A percentile compares a stretch with the other conserved stretches of the same genome.
These are phyloP conservation scores for Kwoniella europaea DNA, from an alignment of 768 basidiomycete species.

Conservation along the genomic window DNA sequence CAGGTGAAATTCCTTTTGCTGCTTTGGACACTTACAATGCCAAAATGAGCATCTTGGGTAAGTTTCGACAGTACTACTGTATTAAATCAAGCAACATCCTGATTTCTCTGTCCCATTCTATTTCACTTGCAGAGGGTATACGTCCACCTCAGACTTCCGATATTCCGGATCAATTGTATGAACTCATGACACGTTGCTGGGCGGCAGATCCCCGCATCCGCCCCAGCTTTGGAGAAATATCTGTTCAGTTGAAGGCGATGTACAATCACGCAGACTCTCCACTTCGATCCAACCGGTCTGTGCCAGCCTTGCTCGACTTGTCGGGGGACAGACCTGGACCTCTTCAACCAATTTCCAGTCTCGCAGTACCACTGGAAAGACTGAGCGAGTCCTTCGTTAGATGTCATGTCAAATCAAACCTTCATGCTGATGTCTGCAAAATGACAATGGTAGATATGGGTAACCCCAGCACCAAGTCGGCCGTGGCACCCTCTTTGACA, in stretches of 20 bases:
- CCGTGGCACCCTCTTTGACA: not conserved
- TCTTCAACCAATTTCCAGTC: not conserved
- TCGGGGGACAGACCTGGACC: not conserved
- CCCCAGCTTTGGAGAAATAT: conserved; percentile 33
- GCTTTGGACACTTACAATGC: conserved; percentile 57
- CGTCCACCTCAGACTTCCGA: conserved; percentile 31
- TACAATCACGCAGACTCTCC: conserved; percentile 8
- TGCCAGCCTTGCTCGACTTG: not conserved
- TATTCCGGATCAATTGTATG: conserved; percentile 27
- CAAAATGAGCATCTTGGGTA: conserved; percentile 59
- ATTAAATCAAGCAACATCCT: too few relatives aligned
- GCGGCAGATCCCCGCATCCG: conserved; percentile 30
- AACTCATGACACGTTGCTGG: conserved; percentile 39
- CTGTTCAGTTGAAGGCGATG: conserved; percentile 24
- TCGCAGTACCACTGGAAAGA: not conserved
- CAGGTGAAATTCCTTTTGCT: conserved; percentile 30
- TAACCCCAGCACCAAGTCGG: not conserved
- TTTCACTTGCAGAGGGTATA: conserved; percentile 14
- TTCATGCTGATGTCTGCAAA: not conserved
- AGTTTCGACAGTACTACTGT: too few relatives aligned
- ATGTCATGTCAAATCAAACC: not conserved
- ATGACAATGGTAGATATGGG: not conserved
- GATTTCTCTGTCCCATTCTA: too few relatives aligned
- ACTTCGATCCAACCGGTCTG: not conserved
- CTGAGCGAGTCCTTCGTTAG: not conserved